Base-by-base conservation (phyloP, 2,329 filamentous ascomycete genomes). In the Epichloe bromicola region DNA sequence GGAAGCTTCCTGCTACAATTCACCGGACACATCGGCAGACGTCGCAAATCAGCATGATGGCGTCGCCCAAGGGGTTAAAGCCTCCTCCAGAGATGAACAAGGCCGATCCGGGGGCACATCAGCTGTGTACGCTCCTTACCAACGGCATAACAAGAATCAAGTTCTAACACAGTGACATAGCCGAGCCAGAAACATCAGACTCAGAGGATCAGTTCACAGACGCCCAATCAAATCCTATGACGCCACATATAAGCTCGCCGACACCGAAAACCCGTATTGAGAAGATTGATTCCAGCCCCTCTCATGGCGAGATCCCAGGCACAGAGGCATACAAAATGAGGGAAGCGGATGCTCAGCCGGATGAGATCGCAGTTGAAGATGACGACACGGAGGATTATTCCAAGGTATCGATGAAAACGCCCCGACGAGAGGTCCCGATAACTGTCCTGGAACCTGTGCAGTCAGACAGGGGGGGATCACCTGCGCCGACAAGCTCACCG, bases 131-230 rank as follows among this genome's bases (percentile, higher is more conserved):
- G 57, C 56, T 45, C 40, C 33, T 42, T 40, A 12, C 19, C 45
- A 47, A 38, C 45, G 30, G 51, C 40, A 26, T 19, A 11, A 43
- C 30, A 5, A 26, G 50, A 15, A 41, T 33, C 30, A 15, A 23
- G 43, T 55, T 51, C 63, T 68, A 55, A 67, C 58, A 49, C 58
- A 48, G 49, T 34, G 37, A 23, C 20, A 37, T 42, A 65, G 65
- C 63, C 67, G 76, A 76, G 43, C 40, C 52, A 40, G 52, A 54
- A 53, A 71, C 70, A 33, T 82, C 80, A 46, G 82, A 84, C 55
- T 83, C 79, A 30, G 82, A 85, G 44, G 82, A 85, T 57, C 82
- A 85, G 66, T 85, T 83, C 65, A 83, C 78, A 48, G 82, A 85
- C 62, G 81, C 82, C 36, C 77, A 77, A 50, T 82, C 79, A 36